These are phyloP conservation scores for Symbiodinium pilosum DNA, from an alignment of 73 alveolate species.

Conservation along the genomic window DNA sequence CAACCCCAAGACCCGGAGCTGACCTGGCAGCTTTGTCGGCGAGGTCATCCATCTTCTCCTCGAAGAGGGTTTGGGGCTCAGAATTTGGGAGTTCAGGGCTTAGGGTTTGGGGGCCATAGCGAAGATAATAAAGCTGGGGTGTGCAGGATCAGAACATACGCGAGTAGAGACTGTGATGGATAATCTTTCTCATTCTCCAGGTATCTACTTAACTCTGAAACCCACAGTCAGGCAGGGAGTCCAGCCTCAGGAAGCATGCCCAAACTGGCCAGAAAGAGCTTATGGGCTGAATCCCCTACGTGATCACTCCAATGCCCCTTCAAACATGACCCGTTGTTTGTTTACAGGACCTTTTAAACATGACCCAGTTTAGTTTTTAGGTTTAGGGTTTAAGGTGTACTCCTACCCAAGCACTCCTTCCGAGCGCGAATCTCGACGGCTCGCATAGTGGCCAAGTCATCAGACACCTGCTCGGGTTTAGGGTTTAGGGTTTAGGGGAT, in stretches of 20 bases:
- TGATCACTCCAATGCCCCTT: too few relatives aligned
- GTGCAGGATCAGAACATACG: neutral
- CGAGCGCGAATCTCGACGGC: slow-evolving; percentile 90
- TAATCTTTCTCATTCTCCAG: too few relatives aligned
- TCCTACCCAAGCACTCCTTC: neutral
- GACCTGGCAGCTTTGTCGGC: slow-evolving; percentile 76
- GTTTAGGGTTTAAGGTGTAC: too few relatives aligned
- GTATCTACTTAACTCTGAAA: too few relatives aligned
- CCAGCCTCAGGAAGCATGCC: neutral
- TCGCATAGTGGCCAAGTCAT: slow-evolving; percentile 76
- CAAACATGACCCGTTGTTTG: too few relatives aligned
- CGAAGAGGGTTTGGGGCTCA: neutral
- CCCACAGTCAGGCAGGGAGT: neutral
- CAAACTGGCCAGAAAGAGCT: neutral
- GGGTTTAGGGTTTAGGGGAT: neutral
- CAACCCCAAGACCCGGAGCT: neutral
- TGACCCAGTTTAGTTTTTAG: too few relatives aligned
- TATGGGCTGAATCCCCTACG: neutral
- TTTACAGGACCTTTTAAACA: too few relatives aligned
- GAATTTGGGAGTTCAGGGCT: too few relatives aligned
- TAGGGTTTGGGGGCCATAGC: neutral
- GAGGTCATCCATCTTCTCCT: slow-evolving; percentile 57
- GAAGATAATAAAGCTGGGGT: neutral
- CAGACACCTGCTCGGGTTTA: neutral
- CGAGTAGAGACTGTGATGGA: neutral